Evolutionary conservation across 1,284 basidiomycete species (phyloP).

Genomic region (Cystobasidium pallidum): DNA sequence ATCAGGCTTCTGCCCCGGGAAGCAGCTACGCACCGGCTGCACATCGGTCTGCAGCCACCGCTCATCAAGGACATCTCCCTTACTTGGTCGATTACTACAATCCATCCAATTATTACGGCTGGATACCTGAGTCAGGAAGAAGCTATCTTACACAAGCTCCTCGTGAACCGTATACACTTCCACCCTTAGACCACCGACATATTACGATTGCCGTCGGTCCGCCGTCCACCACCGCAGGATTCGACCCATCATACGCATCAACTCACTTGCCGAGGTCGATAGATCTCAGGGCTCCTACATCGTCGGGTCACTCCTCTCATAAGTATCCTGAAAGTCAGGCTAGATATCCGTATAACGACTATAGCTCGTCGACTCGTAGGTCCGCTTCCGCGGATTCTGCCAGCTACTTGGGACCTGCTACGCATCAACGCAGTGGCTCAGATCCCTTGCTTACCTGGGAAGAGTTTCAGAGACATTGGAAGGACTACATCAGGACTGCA

Average conservation of each 20-base stretch:
- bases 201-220: neutral
- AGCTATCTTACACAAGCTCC: neutral
- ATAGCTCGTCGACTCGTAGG: neutral
- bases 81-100: neutral
- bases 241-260: neutral
- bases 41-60: neutral
- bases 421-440: neutral
- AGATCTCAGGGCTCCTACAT: neutral
- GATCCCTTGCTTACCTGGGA: constrained; percentile 1
- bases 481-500: neutral
- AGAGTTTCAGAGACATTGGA: constrained; percentile 16
- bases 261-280: neutral
- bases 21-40: neutral
- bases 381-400: neutral
- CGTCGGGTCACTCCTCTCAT: neutral
- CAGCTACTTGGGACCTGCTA: neutral
- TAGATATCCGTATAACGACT: neutral
- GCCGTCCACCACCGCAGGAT: neutral
- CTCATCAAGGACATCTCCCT: neutral
- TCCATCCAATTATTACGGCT: neutral
- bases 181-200: neutral
- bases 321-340: neutral
- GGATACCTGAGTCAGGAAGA: neutral
- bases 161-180: constrained; percentile 2
- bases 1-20: neutral